These are phyloP conservation scores for Drechslerella coelobrocha DNA, from an alignment of 2,329 filamentous ascomycete genomes.

Conservation along the genomic window DNA sequence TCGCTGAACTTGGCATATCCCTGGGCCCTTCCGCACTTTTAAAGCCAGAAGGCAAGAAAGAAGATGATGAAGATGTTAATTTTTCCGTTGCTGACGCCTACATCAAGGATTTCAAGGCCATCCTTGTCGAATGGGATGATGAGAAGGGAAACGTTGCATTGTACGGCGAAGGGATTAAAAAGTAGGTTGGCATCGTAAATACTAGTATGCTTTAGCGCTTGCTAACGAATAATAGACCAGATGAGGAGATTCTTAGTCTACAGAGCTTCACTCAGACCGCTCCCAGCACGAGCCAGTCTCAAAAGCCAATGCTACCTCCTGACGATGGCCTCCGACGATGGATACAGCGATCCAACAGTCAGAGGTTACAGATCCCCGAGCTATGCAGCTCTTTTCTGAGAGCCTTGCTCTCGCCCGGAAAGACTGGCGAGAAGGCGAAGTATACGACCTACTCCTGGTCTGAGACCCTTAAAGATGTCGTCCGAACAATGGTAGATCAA, in stretches of 20 bases:
- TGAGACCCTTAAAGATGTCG: conserved; percentile 52
- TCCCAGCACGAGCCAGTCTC: conserved; percentile 28
- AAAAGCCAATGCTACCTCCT: conserved; percentile 54
- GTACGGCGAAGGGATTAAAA: conserved; percentile 55
- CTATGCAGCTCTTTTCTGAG: conserved; percentile 68
- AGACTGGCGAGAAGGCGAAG: conserved; percentile 43
- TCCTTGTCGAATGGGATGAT: conserved; percentile 59
- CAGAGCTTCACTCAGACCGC: conserved; percentile 49
- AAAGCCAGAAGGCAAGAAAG: conserved; percentile 49
- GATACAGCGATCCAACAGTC: conserved; percentile 61
- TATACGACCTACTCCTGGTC: conserved; percentile 54
- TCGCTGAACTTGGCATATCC: conserved; percentile 52
- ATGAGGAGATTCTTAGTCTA: conserved; percentile 46
- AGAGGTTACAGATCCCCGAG: conserved; percentile 66
- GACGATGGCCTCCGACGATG: conserved; percentile 64
- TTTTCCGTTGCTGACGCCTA: conserved; percentile 49
- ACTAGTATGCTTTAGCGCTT: not conserved
- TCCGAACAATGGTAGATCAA: conserved; percentile 51
- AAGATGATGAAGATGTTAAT: conserved; percentile 44
- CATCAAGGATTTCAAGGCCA: conserved; percentile 57
- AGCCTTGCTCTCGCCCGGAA: conserved; percentile 48
- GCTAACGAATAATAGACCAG: conserved; percentile 30
- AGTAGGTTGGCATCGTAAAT: not conserved
- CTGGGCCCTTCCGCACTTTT: conserved; percentile 53
- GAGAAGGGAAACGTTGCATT: conserved; percentile 56